These are phyloP conservation scores for Ceratorhiza oryzae-sativae DNA, from an alignment of 1,284 basidiomycete genomes.

Conservation along the genomic window DNA sequence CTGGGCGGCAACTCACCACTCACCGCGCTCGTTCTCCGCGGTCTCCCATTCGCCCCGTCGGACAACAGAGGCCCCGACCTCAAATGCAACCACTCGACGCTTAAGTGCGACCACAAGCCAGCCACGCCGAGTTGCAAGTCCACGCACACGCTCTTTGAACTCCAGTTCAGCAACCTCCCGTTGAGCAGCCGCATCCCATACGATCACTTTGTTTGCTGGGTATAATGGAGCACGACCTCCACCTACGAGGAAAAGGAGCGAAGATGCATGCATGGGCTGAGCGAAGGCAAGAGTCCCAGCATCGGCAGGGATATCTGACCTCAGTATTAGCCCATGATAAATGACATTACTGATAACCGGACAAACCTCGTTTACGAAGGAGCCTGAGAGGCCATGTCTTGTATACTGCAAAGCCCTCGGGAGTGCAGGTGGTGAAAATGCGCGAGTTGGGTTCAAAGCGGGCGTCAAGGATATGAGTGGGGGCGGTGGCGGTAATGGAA, in stretches of 20 bases:
- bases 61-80: conserved; percentile 63
- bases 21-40: conserved; percentile 85
- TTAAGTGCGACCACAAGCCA: conserved; percentile 86
- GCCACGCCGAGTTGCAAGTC: conserved; percentile 78
- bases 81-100: conserved; percentile 80
- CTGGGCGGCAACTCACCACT: conserved; percentile 46
- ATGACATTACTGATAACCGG: conserved; percentile 37
- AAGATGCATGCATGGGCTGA: conserved; percentile 82
- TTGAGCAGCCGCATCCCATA: conserved; percentile 84
- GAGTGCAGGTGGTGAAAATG: conserved; percentile 84
- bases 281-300: conserved; percentile 77
- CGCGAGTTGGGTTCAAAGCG: conserved; percentile 77
- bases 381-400: conserved; percentile 78
- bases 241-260: conserved; percentile 87
- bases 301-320: conserved; percentile 38
- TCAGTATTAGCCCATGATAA: not conserved
- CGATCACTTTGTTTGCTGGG: conserved; percentile 90
- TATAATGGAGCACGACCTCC: conserved; percentile 91
- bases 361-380: conserved; percentile 80
- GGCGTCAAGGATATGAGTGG: conserved; percentile 78
- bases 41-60: conserved; percentile 88
- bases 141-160: conserved; percentile 86
- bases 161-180: conserved; percentile 87
- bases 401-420: conserved; percentile 88
- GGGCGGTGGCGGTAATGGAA: conserved; percentile 79